Conservation (phyloP, 345 rosid genomes). For the Euphorbia pulcherrima region DNA sequence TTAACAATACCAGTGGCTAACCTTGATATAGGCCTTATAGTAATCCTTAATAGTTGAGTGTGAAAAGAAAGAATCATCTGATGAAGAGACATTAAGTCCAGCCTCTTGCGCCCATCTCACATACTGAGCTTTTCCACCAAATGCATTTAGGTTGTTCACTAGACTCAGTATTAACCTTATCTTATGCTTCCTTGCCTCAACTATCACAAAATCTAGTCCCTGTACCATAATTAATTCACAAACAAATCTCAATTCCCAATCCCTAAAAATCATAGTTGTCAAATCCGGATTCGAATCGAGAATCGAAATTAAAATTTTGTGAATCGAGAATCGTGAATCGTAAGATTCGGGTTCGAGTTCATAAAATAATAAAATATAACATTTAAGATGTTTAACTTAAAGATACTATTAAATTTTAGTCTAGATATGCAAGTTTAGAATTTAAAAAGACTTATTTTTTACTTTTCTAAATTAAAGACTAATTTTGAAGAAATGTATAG, state of each 20-base stretch:
- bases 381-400: too few species aligned
- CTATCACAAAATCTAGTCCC: conserved; percentile 47
- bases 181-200: conserved; percentile 40
- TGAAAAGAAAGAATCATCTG: conserved; percentile 33
- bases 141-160: conserved; percentile 43
- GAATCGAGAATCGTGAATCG: too few species aligned
- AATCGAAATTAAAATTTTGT: too few species aligned
- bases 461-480: too few species aligned
- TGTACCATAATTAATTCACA: conserved; percentile 14
- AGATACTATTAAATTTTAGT: too few species aligned
- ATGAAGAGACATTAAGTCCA: conserved; percentile 30
- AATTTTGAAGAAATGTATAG: too few species aligned
- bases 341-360: too few species aligned
- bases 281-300: too few species aligned
- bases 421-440: too few species aligned
- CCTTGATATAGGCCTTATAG: conserved; percentile 39
- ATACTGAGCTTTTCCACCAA: conserved; percentile 53
- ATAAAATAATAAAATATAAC: too few species aligned
- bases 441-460: too few species aligned
- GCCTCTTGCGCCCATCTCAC: conserved; percentile 39
- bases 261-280: too few species aligned
- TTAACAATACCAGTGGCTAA: conserved; percentile 7
- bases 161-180: conserved; percentile 44
- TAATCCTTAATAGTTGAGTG: conserved; percentile 29
- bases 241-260: not conserved